Evolutionary conservation across 306 rosid genomes (phyloP), one percentile per base, ranked within the genome.

Genomic region (Morella rubra): DNA sequence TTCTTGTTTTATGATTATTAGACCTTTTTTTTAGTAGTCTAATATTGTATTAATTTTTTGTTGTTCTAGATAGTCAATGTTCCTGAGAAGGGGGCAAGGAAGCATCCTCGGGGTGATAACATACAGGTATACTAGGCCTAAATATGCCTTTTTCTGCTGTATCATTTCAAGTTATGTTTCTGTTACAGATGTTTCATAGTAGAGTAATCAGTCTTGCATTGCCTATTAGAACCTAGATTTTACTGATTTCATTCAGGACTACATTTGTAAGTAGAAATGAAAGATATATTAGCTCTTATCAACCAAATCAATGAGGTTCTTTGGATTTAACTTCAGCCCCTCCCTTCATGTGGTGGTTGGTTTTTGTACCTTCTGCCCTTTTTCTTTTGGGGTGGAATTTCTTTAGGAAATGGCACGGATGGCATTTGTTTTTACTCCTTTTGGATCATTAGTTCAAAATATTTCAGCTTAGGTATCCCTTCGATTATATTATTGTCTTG

Each of bases 51-150:
- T 82, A 52, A 56, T 79, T 81, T 81, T 64, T 82, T 87, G 50
- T 67, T 87, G 89, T 89, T 32, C 84, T 90, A 94, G 98, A 85
- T 94, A 81, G 97, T 94, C 77, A 94, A 94, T 82, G 97, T 94
- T 89, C 98, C 98, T 46, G 98, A 94, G 83, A 94, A 94, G 90
- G 97, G 97, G 74, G 93, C 97, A 16, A 85, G 97, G 83, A 94
- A 94, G 87, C 91, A 92, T 84, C 97, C 97, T 47, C 86, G 97
- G 72, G 96, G 98, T 15, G 98, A 94, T 79, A 92, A 89, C 93
- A 89, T 92, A 82, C 98, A 94, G 97, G 98, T 94, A 84, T 61
- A 59, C 72, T 71, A 62, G 71, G 71, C 71, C 40, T 37, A 64
- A 69, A 54, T 44, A 45, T 45, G 27, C 52, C 19, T 22, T 9